Evolutionary conservation across 306 rosid species (phyloP).

Genomic region (Cucurbita ficifolia): DNA sequence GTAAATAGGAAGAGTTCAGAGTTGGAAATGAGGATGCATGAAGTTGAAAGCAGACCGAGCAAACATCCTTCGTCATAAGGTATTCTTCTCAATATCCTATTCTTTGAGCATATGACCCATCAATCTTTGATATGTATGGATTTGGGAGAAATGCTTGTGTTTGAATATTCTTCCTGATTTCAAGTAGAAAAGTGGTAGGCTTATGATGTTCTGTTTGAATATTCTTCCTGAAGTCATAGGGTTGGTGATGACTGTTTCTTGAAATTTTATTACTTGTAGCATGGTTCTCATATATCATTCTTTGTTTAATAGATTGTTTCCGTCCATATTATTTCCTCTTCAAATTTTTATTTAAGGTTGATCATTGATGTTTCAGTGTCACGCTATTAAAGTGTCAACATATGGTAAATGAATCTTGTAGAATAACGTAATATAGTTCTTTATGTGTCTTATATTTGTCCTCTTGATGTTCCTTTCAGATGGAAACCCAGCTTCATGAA

Average conservation of each 20-base stretch:
- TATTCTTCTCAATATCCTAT: constrained; percentile 17
- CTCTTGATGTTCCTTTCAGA: constrained; percentile 23
- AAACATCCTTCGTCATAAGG: constrained; percentile 48
- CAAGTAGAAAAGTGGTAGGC: too few relatives aligned
- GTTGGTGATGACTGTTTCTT: not conserved
- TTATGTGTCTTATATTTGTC: not conserved
- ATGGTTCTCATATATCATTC: not conserved
- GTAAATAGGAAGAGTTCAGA: constrained; percentile 49
- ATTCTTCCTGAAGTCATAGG: not conserved
- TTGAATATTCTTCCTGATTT: not conserved
- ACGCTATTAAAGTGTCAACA: not conserved
- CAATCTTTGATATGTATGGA: not conserved
- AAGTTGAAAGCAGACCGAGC: constrained; percentile 62
- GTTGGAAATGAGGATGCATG: constrained; percentile 61
- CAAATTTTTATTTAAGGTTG: not conserved
- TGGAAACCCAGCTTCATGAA: constrained; percentile 55
- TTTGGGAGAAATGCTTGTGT: not conserved
- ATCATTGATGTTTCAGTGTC: not conserved
- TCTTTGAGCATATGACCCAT: not conserved
- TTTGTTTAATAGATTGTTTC: not conserved
- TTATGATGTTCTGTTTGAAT: not conserved
- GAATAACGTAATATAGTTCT: not conserved
- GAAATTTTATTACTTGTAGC: not conserved
- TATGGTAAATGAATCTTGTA: not conserved
- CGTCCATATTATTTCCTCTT: not conserved